These are phyloP conservation scores for Fraxinus sp. DNA, from an alignment of 305 asterid species.

Conservation along the genomic window DNA sequence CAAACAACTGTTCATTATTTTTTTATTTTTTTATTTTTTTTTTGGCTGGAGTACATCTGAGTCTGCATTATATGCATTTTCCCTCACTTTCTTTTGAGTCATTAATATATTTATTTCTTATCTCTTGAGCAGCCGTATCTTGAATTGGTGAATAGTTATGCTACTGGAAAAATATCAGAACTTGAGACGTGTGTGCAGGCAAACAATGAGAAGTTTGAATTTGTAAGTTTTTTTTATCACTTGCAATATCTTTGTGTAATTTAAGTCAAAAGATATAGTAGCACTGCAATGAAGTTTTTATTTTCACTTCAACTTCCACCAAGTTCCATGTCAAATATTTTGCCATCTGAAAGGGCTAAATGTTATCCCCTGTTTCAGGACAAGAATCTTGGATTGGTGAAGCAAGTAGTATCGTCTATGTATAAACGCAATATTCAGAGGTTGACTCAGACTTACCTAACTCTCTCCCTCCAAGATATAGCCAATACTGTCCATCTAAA, in stretches of 20 bases:
- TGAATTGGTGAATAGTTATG: constrained; percentile 71
- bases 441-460: constrained; percentile 90
- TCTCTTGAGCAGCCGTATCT: constrained; percentile 65
- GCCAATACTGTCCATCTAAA: constrained; percentile 73
- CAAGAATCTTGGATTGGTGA: constrained; percentile 91
- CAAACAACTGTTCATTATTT: not conserved
- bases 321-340: constrained; percentile 2
- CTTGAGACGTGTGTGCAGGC: constrained; percentile 62
- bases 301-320: not conserved
- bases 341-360: not conserved
- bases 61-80: not conserved
- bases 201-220: constrained; percentile 73
- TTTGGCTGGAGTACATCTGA: not conserved
- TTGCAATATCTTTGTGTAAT: not conserved
- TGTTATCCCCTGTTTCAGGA: constrained; percentile 49
- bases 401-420: constrained; percentile 92
- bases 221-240: constrained; percentile 44
- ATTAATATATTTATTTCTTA: constrained; percentile 12
- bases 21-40: not conserved
- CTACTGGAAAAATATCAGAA: constrained; percentile 72
- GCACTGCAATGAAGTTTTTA: constrained; percentile 12
- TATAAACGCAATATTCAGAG: constrained; percentile 96
- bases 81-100: constrained; percentile 1
- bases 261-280: not conserved
- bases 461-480: constrained; percentile 95